Conservation (phyloP, 495 filamentous ascomycete species). For the Tuber magnatum region DNA sequence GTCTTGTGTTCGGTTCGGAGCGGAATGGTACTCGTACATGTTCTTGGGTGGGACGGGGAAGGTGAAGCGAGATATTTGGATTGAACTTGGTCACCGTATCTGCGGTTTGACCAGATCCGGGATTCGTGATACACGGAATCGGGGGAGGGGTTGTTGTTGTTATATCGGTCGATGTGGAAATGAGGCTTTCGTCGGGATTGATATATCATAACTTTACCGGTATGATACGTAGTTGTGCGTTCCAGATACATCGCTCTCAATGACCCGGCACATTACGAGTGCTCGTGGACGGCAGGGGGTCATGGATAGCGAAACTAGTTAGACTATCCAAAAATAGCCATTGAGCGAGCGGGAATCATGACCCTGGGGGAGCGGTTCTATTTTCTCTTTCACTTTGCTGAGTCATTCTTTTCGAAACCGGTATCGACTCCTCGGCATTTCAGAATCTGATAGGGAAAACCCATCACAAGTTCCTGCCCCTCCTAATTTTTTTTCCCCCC, state of each 20-base stretch:
- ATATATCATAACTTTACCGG: background rate
- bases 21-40: background rate
- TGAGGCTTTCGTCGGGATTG: background rate
- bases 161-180: background rate
- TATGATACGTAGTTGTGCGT: background rate
- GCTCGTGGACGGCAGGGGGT: background rate
- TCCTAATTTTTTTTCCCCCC: no score
- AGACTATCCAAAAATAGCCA: background rate
- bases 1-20: conserved; percentile 1
- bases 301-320: background rate
- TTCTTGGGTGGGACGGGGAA: background rate
- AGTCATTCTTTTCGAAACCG: background rate
- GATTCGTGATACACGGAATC: background rate
- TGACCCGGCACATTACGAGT: background rate
- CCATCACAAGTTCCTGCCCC: background rate
- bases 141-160: background rate
- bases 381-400: background rate
- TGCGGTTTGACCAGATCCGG: background rate
- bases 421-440: background rate
- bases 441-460: background rate
- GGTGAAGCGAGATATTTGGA: background rate
- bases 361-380: background rate
- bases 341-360: background rate
- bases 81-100: background rate
- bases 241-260: background rate